A percentile compares a stretch with the other conserved stretches of the same genome.
Evolutionary conservation across 2,329 filamentous ascomycete species (phyloP).

Genomic region (Phialophora chinensis): DNA sequence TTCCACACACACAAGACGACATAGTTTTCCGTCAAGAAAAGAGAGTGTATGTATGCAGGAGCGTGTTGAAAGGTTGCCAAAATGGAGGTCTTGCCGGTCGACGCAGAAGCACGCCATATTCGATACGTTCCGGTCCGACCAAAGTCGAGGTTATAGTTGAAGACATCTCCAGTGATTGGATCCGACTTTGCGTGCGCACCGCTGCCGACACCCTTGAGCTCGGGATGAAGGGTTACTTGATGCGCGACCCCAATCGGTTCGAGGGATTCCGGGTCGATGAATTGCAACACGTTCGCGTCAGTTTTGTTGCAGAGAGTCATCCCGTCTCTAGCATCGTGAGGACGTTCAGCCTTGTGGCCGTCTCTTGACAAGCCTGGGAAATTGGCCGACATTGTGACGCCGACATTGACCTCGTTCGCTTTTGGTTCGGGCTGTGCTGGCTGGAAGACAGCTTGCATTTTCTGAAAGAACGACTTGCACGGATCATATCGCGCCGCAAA

Average conservation of each 20-base stretch:
- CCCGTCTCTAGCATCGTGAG: conserved; percentile 41
- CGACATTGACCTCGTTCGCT: conserved; percentile 61
- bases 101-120: conserved; percentile 68
- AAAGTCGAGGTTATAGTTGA: conserved; percentile 77
- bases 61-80: conserved; percentile 68
- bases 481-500: conserved; percentile 77
- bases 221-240: conserved; percentile 69
- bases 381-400: conserved; percentile 70
- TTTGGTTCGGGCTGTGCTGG: conserved; percentile 35
- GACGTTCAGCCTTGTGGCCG: conserved; percentile 34
- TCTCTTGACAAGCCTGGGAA: conserved; percentile 61
- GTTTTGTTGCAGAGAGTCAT: conserved; percentile 65
- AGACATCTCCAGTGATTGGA: conserved; percentile 74
- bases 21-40: conserved; percentile 74
- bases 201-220: conserved; percentile 69
- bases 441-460: conserved; percentile 68
- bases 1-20: conserved; percentile 76
- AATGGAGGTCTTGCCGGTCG: conserved; percentile 70
- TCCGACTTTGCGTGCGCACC: conserved; percentile 76
- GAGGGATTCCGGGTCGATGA: conserved; percentile 72
- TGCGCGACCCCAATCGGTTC: conserved; percentile 70
- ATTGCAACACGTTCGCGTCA: conserved; percentile 63
- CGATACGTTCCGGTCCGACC: conserved; percentile 66
- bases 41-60: conserved; percentile 80
- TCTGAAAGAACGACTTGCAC: conserved; percentile 74